Evolutionary conservation across 1,284 basidiomycete genomes (phyloP), one percentile per base, ranked within the genome.

Genomic region (Trametes hirsuta): DNA sequence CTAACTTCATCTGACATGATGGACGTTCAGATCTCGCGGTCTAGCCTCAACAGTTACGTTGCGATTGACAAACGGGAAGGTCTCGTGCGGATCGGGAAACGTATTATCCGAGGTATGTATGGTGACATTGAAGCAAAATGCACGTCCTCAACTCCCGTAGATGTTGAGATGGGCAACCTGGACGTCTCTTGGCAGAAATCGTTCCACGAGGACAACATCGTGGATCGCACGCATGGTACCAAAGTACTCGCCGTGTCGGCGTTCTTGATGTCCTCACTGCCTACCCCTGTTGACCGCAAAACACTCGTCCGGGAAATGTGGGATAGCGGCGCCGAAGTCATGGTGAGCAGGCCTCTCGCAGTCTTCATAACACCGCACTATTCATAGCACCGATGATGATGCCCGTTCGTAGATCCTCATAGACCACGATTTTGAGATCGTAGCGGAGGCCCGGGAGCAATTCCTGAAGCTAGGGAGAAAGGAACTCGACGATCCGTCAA

Each of bases 391-490:
- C 21, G 34, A 4, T 8, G 18, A 6, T 42, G 10, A 37, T 22
- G 2, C 66, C 34, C 53, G 11, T 25, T n/a, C 35, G 24, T 67
- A 95, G 87, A 81, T 98, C 55, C 78, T 99, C 42, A 89, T 98
- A 61, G 97, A 99, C 72, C 88, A 93, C 55, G 90, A 86, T 46
- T 91, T 97, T 74, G 84, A 88, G 62, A 81, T 82, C 44, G 87
- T 99, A 50, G 87, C 88, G n/a, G 86, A 90, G 66, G 95, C 97
- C 1, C 81, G 97, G 57, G 84, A 93, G 56, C 84, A 86, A 66
- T 76, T 99, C 2, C 80, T 99, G 24, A 79, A 81, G 47, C 75
- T 90, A 64, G 93, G 90, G 34, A 75, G 76, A 63, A 81, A 81
- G 68, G 88, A 89, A 70, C 50, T 78, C 14, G 79, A 82, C 58